Conservation (phyloP, 2,329 filamentous ascomycete genomes). For the Pestalotiopsis sp. region DNA sequence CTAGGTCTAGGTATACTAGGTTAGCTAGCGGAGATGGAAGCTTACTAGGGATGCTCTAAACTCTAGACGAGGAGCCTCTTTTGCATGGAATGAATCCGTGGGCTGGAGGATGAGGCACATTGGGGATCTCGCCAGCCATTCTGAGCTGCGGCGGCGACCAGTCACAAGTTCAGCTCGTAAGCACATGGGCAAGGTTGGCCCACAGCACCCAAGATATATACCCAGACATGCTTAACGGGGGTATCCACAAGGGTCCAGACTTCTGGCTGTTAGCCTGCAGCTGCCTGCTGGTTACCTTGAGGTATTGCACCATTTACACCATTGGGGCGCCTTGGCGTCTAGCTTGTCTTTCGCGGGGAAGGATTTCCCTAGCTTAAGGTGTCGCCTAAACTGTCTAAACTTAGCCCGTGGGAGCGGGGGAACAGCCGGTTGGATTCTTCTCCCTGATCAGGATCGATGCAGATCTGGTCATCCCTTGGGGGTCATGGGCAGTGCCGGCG, state of each 20-base stretch:
- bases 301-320: neutral
- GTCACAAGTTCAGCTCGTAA: neutral
- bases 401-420: neutral
- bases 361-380: neutral
- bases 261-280: neutral
- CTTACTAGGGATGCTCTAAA: too few relatives aligned
- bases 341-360: conserved; percentile 2
- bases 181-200: neutral
- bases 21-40: neutral
- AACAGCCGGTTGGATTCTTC: neutral
- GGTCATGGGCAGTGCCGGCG: too few relatives aligned
- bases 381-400: neutral
- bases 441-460: neutral
- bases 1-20: neutral
- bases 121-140: neutral
- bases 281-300: too few relatives aligned
- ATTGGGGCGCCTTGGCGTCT: neutral
- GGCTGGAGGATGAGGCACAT: neutral
- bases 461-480: neutral
- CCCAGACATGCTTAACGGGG: neutral
- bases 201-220: neutral
- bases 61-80: too few relatives aligned
- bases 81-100: too few relatives aligned
- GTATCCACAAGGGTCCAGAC: conserved; percentile 4
- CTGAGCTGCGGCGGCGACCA: neutral